Evolutionary conservation across 192 early-diverging fungal genomes (phyloP).

Genomic region (Coemansia guatemalensis): DNA sequence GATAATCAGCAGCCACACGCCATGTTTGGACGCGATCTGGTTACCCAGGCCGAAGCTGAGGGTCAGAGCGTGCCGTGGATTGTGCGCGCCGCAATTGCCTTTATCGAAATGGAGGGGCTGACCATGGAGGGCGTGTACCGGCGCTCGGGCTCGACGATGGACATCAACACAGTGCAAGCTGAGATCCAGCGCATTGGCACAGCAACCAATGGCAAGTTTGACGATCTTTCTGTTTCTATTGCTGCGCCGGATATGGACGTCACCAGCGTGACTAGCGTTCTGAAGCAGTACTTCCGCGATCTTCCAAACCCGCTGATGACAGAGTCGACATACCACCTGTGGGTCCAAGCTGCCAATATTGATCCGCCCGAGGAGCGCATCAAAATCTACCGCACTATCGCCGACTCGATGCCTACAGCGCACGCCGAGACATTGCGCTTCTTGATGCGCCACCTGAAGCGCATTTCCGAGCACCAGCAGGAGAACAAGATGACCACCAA

Average conservation of each 20-base stretch:
- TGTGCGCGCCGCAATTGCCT: conserved; percentile 65
- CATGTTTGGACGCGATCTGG: conserved; percentile 69
- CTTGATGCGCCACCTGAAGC: conserved; percentile 65
- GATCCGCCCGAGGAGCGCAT: conserved; percentile 31
- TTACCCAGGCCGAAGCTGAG: conserved; percentile 59
- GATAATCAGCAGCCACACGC: conserved; percentile 27
- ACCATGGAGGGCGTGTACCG: conserved; percentile 79
- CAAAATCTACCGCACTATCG: conserved; percentile 42
- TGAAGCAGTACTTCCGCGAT: conserved; percentile 80
- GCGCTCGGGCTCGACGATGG: conserved; percentile 71
- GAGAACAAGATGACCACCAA: conserved; percentile 90
- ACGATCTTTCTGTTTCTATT: conserved; percentile 22
- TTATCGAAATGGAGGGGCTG: conserved; percentile 70
- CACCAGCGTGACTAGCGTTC: conserved; percentile 72
- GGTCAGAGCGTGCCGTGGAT: conserved; percentile 64
- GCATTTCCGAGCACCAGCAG: conserved; percentile 58
- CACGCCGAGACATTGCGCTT: conserved; percentile 64
- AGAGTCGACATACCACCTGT: conserved; percentile 64
- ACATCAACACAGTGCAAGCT: conserved; percentile 64
- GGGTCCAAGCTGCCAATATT: conserved; percentile 58
- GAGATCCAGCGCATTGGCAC: conserved; percentile 61
- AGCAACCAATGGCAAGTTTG: conserved; percentile 53
- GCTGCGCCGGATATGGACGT: conserved; percentile 58
- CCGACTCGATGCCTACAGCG: conserved; percentile 58
- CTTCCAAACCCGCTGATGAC: conserved; percentile 74